These are phyloP conservation scores for Hygrocybe punicea DNA, from an alignment of 768 basidiomycete genomes.

Conservation along the genomic window DNA sequence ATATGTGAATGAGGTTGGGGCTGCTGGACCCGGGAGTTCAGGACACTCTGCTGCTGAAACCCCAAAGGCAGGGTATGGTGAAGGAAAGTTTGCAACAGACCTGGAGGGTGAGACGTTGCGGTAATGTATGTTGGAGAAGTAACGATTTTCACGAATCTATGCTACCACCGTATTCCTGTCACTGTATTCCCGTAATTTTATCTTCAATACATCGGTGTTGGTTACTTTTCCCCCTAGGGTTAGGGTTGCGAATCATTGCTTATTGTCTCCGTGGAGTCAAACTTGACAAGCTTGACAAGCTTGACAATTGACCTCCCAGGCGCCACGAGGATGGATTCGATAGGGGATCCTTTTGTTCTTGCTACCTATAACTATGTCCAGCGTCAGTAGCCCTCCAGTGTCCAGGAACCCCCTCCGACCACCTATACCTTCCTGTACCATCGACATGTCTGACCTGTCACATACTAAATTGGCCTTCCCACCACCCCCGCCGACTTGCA, in stretches of 20 bases:
- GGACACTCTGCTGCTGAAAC: conserved; percentile 4
- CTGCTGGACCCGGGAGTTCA: conserved; percentile 5
- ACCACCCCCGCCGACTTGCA: conserved; percentile 40
- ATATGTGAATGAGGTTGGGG: conserved; percentile 37
- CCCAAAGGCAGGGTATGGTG: conserved; percentile 34
- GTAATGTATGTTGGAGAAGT: background rate
- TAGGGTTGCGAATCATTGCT: too few relatives aligned
- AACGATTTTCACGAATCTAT: background rate
- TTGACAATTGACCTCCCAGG: background rate
- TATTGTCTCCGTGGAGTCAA: background rate
- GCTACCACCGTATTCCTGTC: background rate
- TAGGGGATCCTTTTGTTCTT: background rate
- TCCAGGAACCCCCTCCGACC: too few relatives aligned
- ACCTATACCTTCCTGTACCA: too few relatives aligned
- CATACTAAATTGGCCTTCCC: conserved; percentile 18
- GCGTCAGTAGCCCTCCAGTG: background rate
- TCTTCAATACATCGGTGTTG: too few relatives aligned
- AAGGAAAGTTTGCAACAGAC: conserved; percentile 47
- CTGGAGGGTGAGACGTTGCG: conserved; percentile 34
- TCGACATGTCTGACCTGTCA: conserved; percentile 1
- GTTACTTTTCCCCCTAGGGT: too few relatives aligned
- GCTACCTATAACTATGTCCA: background rate
- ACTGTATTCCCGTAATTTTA: background rate
- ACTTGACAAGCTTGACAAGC: background rate
- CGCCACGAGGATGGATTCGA: conserved; percentile 11